phyloP scores from a whole-genome alignment of 2,329 filamentous ascomycete species.

The Ascochyta lentis region DNA sequence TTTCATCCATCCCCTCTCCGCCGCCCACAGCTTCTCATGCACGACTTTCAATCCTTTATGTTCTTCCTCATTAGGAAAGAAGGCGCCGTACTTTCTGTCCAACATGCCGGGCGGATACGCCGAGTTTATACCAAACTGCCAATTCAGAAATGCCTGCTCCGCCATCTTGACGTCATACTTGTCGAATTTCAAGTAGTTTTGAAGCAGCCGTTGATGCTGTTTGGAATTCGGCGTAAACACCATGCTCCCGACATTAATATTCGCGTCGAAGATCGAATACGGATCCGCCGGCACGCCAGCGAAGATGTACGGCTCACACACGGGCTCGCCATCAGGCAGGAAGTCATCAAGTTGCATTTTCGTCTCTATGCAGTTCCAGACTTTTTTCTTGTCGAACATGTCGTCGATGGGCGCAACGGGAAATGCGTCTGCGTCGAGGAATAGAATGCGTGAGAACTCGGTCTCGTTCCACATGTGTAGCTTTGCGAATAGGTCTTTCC shows the following conservation, averaged over 20 bases:
- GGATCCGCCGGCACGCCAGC: conserved; percentile 26
- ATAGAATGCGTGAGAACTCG: conserved; percentile 39
- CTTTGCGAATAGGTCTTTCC: conserved; percentile 47
- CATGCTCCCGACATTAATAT: conserved; percentile 41
- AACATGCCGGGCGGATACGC: conserved; percentile 37
- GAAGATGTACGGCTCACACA: conserved; percentile 42
- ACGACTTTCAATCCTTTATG: conserved; percentile 40
- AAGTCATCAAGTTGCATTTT: conserved; percentile 38
- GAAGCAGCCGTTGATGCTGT: conserved; percentile 41
- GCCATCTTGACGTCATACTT: conserved; percentile 41
- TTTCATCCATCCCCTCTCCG: conserved; percentile 28
- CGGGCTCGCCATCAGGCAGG: conserved; percentile 23
- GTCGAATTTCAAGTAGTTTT: conserved; percentile 42
- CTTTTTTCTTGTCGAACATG: conserved; percentile 35
- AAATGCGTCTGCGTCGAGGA: conserved; percentile 46
- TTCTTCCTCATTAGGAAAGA: conserved; percentile 33
- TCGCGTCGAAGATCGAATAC: conserved; percentile 25
- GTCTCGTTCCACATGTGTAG: conserved; percentile 47
- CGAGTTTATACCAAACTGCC: conserved; percentile 38
- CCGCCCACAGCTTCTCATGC: conserved; percentile 46
- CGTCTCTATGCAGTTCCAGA: conserved; percentile 27
- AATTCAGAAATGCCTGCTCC: conserved; percentile 45
- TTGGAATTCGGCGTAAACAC: conserved; percentile 38
- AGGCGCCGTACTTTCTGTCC: conserved; percentile 38
- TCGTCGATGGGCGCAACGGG: conserved; percentile 39